Evolutionary conservation across 139 green algal genomes (phyloP).

Genomic region (Edaphochlamys debaryana): DNA sequence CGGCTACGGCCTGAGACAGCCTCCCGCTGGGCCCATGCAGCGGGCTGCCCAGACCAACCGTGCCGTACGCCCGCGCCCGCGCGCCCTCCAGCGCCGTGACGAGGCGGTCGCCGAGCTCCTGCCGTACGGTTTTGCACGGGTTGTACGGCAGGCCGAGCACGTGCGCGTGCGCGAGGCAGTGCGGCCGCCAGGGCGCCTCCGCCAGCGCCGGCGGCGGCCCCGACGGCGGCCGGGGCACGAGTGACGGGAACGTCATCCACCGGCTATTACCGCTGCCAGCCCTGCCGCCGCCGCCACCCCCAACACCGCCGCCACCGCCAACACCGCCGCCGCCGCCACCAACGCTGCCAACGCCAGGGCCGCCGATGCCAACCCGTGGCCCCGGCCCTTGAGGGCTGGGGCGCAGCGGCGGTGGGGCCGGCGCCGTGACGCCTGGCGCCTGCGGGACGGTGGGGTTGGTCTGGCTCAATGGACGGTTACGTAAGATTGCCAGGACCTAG

Average conservation of each 20-base stretch:
- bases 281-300: background rate
- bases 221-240: no score
- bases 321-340: background rate
- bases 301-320: background rate
- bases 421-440: no score
- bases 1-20: background rate
- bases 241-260: no score
- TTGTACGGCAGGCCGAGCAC: constrained; percentile 25
- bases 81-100: background rate
- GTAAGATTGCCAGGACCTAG: no score
- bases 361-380: no score
- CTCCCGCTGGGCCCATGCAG: background rate
- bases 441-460: no score
- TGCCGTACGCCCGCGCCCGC: background rate
- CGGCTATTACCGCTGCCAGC: no score
- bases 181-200: background rate
- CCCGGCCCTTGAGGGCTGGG: no score
- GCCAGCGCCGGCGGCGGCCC: background rate
- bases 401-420: no score
- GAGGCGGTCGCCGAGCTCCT: background rate
- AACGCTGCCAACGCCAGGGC: background rate
- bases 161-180: constrained; percentile 2
- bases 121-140: background rate
- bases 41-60: background rate
- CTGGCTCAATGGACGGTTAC: no score